phyloP scores from a whole-genome alignment of 768 basidiomycete species.

The Russula compacta region DNA sequence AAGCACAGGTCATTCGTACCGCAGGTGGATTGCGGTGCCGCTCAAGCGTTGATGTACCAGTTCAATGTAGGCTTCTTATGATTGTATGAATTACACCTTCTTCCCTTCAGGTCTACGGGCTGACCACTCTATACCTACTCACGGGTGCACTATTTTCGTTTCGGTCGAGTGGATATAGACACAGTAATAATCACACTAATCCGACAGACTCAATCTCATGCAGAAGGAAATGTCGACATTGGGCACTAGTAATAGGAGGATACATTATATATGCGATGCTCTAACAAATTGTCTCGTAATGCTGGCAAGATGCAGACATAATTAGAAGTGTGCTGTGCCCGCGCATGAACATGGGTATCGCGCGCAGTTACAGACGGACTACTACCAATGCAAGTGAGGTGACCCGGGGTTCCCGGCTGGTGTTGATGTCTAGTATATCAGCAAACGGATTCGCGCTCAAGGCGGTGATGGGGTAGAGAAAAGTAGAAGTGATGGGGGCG shows the following conservation, averaged over 20 bases:
- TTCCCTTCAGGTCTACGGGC: neutral
- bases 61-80: neutral
- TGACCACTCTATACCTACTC: neutral
- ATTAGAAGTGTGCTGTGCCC: slow-evolving; percentile 34
- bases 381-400: slow-evolving; percentile 18
- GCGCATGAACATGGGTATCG: slow-evolving; percentile 31
- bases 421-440: slow-evolving; percentile 24
- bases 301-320: slow-evolving; percentile 28
- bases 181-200: too few relatives aligned
- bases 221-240: slow-evolving; percentile 8
- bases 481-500: slow-evolving; percentile 24
- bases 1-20: neutral
- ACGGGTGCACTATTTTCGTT: neutral
- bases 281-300: slow-evolving; percentile 62
- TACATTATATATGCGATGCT: slow-evolving; percentile 51
- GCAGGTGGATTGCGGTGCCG: neutral
- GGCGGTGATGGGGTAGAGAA: slow-evolving; percentile 22
- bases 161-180: neutral
- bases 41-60: neutral
- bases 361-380: slow-evolving; percentile 35
- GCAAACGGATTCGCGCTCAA: slow-evolving; percentile 20
- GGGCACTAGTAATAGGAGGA: slow-evolving; percentile 14
- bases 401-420: slow-evolving; percentile 19
- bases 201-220: neutral
- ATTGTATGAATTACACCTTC: neutral